Evolutionary conservation across 2,329 filamentous ascomycete genomes (phyloP), one percentile per base, ranked within the genome.

Genomic region (Sclerotinia sclerotiorum): DNA sequence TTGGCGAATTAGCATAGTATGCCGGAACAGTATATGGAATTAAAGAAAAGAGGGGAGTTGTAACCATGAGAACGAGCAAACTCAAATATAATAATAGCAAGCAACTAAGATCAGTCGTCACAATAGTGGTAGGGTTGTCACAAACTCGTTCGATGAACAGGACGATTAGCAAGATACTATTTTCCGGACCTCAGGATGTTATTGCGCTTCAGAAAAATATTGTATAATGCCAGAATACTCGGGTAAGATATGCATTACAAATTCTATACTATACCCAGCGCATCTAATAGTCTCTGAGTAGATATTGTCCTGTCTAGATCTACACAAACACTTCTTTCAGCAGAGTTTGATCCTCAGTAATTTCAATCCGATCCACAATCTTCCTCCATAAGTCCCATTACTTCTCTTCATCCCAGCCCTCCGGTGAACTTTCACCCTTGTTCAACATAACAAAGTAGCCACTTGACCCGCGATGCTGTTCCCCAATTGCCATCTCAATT

Each of bases 371-470:
- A 6, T 46, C 24, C 21, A 61, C 27, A 48, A 39, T 61, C 42
- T 61, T 61, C 24, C 32, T 61, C 57, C 57, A 61, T n/a, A 61
- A n/a, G 10, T n/a, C 27, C 17, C 48, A 61, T 48, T 61, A 24
- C 57, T 27, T 61, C 21, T 48, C 57, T 61, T 61, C 42, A 48
- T 61, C 57, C 11, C 29, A 24, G 15, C 39, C 48, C 39, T 61
- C 57, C 48, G 42, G 42, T 27, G 57, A 61, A 27, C 57, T 61
- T 32, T 61, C 24, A 13, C 29, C 32, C 39, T 61, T 61, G 13
- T 29, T 44, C n/a, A 61, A 11, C 24, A 61, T 48, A n/a, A 61
- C 5, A 11, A 44, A 48, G 13, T 44, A 61, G 57, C 57, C 57
- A 61, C 57, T 61, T 48, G 24, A 11, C 6, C 21, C 17, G 3